Evolutionary conservation across 2,329 filamentous ascomycete genomes (phyloP).

Genomic region (Colletotrichum echinochloae): DNA sequence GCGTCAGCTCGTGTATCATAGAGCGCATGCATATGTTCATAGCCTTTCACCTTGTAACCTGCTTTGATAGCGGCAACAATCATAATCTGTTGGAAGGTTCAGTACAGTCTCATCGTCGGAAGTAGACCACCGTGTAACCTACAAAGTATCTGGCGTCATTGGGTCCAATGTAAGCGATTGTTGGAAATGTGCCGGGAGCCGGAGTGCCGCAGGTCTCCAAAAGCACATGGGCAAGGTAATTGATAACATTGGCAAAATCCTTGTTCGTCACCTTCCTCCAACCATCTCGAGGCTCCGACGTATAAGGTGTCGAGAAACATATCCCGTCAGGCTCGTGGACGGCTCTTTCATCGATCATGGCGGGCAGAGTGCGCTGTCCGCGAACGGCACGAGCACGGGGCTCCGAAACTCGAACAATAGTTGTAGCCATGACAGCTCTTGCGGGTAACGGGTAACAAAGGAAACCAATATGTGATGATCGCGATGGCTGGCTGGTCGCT

Average conservation of each 20-base stretch:
- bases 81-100: slow-evolving; percentile 41
- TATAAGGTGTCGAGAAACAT: slow-evolving; percentile 51
- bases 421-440: slow-evolving; percentile 21
- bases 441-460: accelerated
- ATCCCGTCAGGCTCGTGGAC: slow-evolving; percentile 48
- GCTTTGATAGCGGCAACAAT: slow-evolving; percentile 54
- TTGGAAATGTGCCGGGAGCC: slow-evolving; percentile 48
- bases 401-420: slow-evolving; percentile 10
- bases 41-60: slow-evolving; percentile 44
- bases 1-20: slow-evolving; percentile 47
- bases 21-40: slow-evolving; percentile 43
- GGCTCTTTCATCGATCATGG: slow-evolving; percentile 55
- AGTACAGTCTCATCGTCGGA: not conserved
- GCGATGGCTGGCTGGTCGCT: not conserved
- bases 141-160: slow-evolving; percentile 54
- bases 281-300: slow-evolving; percentile 53
- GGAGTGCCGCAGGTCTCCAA: slow-evolving; percentile 46
- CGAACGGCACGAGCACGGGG: not conserved
- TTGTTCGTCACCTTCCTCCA: slow-evolving; percentile 54
- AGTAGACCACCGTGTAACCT: not conserved
- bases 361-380: slow-evolving; percentile 49
- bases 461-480: not conserved
- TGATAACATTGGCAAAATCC: slow-evolving; percentile 54
- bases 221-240: slow-evolving; percentile 52
- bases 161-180: slow-evolving; percentile 60